Evolutionary conservation across 1,284 basidiomycete genomes (phyloP), one percentile per base, ranked within the genome.

Genomic region (Ganoderma multipileum): DNA sequence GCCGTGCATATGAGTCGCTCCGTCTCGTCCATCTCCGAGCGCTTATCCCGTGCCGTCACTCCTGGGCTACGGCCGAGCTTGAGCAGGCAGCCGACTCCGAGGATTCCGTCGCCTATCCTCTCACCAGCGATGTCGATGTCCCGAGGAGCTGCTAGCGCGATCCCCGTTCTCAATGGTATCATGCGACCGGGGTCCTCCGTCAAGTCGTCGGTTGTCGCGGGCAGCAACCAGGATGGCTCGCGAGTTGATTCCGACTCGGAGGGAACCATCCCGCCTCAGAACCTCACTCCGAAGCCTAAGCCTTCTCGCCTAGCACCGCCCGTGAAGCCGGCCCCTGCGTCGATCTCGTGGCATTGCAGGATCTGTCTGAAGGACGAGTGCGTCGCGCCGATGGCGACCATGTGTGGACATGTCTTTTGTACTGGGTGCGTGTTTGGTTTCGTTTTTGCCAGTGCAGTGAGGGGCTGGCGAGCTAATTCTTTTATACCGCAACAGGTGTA

Each of bases 341-440:
- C 36, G 38, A 26, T 60, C 58, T 60, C 58, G 26, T 79, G 77
- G 76, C 76, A 77, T 59, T 79, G 78, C 66, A 67, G 78, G 61
- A 68, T 75, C 39, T 79, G 78, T 68, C 63, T 75, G 57, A 68
- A 75, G 63, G 77, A 78, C 38, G 75, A 77, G 52, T 74, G 75
- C 63, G 67, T 66, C 11, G 71, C 75, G 20, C 78, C 78, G 9
- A 78, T 74, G 14, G 77, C 74, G 36, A 77, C 78, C n/a, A 67
- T 75, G 66, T 79, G 78, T 36, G 78, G 78, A n/a, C 78, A 79
- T 63, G 68, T 79, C 14, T 79, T 79, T 72, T 79, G 78, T 63
- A 72, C 77, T 54, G 67, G 71, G 77, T 79, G 58, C 58, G 75
- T 69, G 9, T 30, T 38, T 14, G 14, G 16, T 47, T 59, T 9